A percentile compares a stretch with the other conserved stretches of the same genome.
These are phyloP conservation scores for Fusarium floridanum DNA, from an alignment of 2,329 filamentous ascomycete genomes.

Conservation along the genomic window DNA sequence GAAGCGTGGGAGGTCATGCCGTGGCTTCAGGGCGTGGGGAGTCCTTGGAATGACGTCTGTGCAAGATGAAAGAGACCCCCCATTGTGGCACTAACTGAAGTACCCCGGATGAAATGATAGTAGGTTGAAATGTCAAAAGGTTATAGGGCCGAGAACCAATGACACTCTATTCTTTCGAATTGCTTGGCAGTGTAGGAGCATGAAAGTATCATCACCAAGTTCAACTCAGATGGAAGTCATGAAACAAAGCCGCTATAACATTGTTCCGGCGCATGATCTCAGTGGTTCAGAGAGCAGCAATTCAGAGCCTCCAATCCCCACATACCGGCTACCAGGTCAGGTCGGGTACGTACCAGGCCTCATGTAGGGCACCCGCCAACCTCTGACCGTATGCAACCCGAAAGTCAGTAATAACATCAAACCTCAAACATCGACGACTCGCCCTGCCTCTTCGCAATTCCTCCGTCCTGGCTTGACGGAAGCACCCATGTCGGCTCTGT, in stretches of 20 bases:
- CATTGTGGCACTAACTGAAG: not conserved
- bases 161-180: not conserved
- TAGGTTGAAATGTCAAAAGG: not conserved
- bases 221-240: not conserved
- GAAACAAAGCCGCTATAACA: constrained; percentile 13
- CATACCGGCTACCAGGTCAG: not conserved
- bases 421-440: constrained; percentile 27
- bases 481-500: constrained; percentile 57
- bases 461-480: constrained; percentile 47
- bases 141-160: not conserved
- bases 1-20: not conserved
- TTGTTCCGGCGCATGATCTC: constrained; percentile 19
- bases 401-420: constrained; percentile 40
- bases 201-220: not conserved
- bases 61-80: not conserved
- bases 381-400: constrained; percentile 33
- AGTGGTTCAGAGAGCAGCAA: not conserved
- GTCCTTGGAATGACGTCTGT: not conserved
- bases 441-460: constrained; percentile 37
- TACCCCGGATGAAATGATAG: not conserved
- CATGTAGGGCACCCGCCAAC: constrained; percentile 26
- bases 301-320: constrained; percentile 8
- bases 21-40: not conserved
- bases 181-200: not conserved
- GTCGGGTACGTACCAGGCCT: constrained; percentile 19